Conservation (phyloP, 1,284 basidiomycete genomes). For the Cutaneotrichosporon sp. region DNA sequence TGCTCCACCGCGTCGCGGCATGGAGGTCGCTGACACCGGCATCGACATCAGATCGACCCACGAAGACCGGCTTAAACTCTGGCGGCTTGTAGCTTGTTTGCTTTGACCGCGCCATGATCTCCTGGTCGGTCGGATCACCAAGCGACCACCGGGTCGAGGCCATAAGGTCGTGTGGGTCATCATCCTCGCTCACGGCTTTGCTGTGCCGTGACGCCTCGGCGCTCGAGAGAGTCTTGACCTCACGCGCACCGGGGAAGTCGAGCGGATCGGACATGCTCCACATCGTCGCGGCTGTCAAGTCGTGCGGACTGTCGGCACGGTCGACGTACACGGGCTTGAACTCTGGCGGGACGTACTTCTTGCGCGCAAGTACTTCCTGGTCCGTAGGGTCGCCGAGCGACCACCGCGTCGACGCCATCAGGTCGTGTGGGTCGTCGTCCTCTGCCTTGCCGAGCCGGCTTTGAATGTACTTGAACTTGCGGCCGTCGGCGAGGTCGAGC, state of each 20-base stretch:
- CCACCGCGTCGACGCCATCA: not conserved
- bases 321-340: slow-evolving; percentile 2
- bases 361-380: slow-evolving; percentile 1
- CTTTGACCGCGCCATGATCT: not conserved
- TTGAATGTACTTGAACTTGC: not conserved
- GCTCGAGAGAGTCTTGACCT: not conserved
- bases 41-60: not conserved
- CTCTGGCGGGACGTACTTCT: slow-evolving; percentile 1
- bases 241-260: not conserved
- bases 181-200: not conserved
- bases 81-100: not conserved
- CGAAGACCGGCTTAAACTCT: slow-evolving; percentile 2
- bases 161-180: not conserved
- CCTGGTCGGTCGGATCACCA: slow-evolving; percentile 1
- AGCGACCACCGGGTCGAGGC: not conserved
- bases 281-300: not conserved
- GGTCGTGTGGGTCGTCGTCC: slow-evolving; percentile 2
- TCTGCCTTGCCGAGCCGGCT: not conserved
- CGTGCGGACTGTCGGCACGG: not conserved
- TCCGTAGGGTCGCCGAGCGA: not conserved
- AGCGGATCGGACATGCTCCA: slow-evolving; percentile 3
- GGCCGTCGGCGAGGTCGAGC: not conserved
- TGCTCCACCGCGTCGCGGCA: not conserved
- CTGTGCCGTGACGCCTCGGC: not conserved
- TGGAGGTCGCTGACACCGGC: not conserved